A percentile compares a stretch with the other conserved stretches of the same genome.
phyloP scores from a whole-genome alignment of 768 basidiomycete species.

The Trametes sanguinea region DNA sequence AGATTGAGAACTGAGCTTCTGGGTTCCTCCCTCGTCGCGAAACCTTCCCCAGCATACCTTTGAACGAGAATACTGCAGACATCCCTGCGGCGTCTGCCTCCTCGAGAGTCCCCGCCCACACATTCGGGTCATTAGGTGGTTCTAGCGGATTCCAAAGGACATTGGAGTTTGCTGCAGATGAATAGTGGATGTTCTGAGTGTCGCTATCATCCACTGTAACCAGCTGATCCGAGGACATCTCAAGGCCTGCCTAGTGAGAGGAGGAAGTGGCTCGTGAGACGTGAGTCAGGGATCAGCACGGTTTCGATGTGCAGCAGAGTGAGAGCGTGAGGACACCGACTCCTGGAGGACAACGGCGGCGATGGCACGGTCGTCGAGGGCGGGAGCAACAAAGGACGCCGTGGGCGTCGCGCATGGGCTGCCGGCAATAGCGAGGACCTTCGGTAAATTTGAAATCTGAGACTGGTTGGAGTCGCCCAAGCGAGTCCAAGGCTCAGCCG shows the following conservation, averaged over 20 bases:
- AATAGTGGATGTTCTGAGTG: neutral
- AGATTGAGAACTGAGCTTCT: too few relatives aligned
- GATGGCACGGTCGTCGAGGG: neutral
- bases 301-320: neutral
- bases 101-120: neutral
- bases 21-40: neutral
- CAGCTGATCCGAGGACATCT: neutral
- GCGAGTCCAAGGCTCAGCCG: neutral
- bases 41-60: neutral
- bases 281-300: neutral
- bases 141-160: neutral
- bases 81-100: neutral
- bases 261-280: neutral
- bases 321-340: neutral
- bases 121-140: neutral
- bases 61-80: slow-evolving; percentile 2
- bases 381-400: neutral
- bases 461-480: neutral
- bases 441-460: neutral
- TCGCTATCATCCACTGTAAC: slow-evolving; percentile 2
- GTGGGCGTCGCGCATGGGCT: neutral
- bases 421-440: neutral
- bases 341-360: neutral
- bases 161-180: neutral
- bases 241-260: neutral